phyloP scores from a whole-genome alignment of 2,329 filamentous ascomycete genomes.

The Botrytis squamosa region DNA sequence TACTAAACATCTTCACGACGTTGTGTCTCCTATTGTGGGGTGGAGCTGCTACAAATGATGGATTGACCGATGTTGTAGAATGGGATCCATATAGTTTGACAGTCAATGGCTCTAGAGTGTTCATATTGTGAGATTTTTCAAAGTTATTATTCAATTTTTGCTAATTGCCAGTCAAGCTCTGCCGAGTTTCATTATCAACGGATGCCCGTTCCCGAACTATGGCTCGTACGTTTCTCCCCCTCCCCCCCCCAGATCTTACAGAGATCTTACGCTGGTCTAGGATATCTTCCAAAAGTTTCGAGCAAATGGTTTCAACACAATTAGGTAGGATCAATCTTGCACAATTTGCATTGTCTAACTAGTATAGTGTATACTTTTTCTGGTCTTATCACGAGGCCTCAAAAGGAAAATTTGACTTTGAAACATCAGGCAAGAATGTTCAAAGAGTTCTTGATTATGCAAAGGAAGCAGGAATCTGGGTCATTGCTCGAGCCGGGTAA shows the following conservation, averaged over 20 bases:
- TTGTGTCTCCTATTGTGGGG: slow-evolving; percentile 33
- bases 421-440: slow-evolving; percentile 50
- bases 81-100: slow-evolving; percentile 54
- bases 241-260: not conserved
- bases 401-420: slow-evolving; percentile 49
- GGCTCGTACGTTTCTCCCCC: slow-evolving; percentile 39
- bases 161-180: slow-evolving; percentile 28
- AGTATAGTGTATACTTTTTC: slow-evolving; percentile 47
- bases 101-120: slow-evolving; percentile 49
- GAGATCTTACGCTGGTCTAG: slow-evolving; percentile 36
- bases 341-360: slow-evolving; percentile 19
- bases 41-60: slow-evolving; percentile 42
- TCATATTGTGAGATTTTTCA: slow-evolving; percentile 42
- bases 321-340: slow-evolving; percentile 39
- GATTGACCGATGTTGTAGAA: slow-evolving; percentile 45
- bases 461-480: slow-evolving; percentile 51
- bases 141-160: not conserved
- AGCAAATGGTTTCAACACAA: slow-evolving; percentile 53
- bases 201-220: slow-evolving; percentile 53
- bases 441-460: slow-evolving; percentile 51
- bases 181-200: slow-evolving; percentile 54
- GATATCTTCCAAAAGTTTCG: slow-evolving; percentile 56
- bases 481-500: slow-evolving; percentile 48
- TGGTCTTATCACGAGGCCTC: slow-evolving; percentile 50
- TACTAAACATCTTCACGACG: slow-evolving; percentile 30